These are phyloP conservation scores for Verbascum thapsus DNA, from an alignment of 257 asterid species.

Conservation along the genomic window DNA sequence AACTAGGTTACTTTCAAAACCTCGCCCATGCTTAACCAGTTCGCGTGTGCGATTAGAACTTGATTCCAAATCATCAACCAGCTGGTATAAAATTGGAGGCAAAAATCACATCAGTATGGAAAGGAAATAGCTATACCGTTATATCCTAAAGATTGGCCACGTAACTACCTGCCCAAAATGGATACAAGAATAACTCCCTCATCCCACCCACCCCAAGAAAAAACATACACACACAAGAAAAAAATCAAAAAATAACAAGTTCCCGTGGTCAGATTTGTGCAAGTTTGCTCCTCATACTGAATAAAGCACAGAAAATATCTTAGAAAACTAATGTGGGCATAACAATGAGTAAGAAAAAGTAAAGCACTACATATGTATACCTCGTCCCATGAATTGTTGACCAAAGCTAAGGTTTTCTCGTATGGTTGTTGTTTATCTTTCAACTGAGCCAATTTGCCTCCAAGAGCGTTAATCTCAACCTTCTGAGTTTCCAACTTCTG, in stretches of 20 bases:
- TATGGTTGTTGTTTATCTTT: conserved; percentile 65
- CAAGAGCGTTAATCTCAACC: conserved; percentile 65
- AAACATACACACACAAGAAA: neutral
- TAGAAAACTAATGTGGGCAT: conserved; percentile 3
- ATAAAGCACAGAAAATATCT: no score
- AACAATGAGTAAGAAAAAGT: conserved; percentile 2
- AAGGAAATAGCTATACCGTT: neutral
- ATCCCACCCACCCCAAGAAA: neutral
- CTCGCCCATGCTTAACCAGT: conserved; percentile 43
- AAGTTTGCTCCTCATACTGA: no score
- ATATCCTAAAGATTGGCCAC: conserved; percentile 17
- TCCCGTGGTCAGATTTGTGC: no score
- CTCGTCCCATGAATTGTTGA: conserved; percentile 71
- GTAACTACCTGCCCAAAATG: neutral
- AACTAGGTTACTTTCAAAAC: conserved; percentile 40
- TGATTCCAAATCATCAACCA: conserved; percentile 70
- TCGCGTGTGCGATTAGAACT: conserved; percentile 49
- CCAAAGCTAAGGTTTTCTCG: conserved; percentile 51
- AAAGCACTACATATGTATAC: conserved; percentile 38
- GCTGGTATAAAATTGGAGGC: conserved; percentile 46
- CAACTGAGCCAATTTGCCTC: conserved; percentile 52
- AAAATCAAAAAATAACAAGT: neutral
- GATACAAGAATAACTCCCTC: neutral
- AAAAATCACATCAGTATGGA: conserved; percentile 29
- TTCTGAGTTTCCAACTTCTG: conserved; percentile 94